Evolutionary conservation across 2,329 filamentous ascomycete genomes (phyloP), one percentile per base, ranked within the genome.

Genomic region (Fusarium palustre): DNA sequence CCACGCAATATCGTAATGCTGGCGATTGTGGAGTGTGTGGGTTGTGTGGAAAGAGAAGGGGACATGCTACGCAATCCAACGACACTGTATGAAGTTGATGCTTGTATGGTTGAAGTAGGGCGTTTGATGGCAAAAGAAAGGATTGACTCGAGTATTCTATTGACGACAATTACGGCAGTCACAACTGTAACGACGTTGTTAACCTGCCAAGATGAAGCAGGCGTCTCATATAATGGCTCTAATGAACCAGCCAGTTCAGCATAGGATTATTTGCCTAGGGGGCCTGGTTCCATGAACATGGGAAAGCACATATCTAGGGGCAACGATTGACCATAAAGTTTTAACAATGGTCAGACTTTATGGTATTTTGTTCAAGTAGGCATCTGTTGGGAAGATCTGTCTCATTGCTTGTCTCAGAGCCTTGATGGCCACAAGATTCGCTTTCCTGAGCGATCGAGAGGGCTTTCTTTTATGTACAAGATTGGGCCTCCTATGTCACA

Each of bases 11-110:
- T 76, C 74, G 90, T 54, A 95, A 94, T 74, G 84, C 90, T 13
- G 87, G 85, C 2, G 91, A 94, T 76, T 88, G 84, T 67, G 90
- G 89, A 9, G 76, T 89, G 1, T 95, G 92, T 76, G 91, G 91
- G 5, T 78, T 92, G 7, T 95, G 92, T 75, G 90, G 89, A 20
- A 79, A 78, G 69, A 81, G 77, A 69, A 79, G 72, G 70, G 22
- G n/a, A 30, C 46, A 45, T 30, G 42, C 15, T 38, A 49, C 30
- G 24, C 28, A 41, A 43, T 43, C 16, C 16, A 42, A 25, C 22
- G 25, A 28, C 15, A 6, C 15, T 28, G 24, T 13, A 25, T 68
- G 59, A 38, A 22, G n/a, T 22, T 11, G 16, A 20, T 33, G 22
- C 46, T 50, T 58, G 25, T 38, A 42, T n/a, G 10, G 20, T 22